phyloP scores from a whole-genome alignment of 805 yeast species.

The Candida nemodendra region DNA sequence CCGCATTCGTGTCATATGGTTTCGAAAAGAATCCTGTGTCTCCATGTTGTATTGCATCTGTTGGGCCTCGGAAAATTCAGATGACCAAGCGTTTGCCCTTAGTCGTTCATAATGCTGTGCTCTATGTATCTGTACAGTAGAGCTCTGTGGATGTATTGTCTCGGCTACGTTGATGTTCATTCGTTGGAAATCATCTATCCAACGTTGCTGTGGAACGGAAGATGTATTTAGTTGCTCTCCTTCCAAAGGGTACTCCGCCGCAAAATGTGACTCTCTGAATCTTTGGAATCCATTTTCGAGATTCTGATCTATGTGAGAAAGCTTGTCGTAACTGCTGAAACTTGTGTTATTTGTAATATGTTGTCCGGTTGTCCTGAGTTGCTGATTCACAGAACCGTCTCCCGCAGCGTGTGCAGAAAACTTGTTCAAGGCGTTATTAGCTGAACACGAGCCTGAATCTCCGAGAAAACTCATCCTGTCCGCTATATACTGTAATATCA shows the following conservation, averaged over 20 bases:
- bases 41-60: slow-evolving; percentile 9
- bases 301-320: slow-evolving; percentile 29
- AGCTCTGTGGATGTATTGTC: not conserved
- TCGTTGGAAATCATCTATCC: slow-evolving; percentile 24
- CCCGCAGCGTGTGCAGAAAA: slow-evolving; percentile 40
- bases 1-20: slow-evolving; percentile 2
- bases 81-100: slow-evolving; percentile 10
- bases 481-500: too few relatives aligned
- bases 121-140: not conserved
- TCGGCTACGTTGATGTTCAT: slow-evolving; percentile 11
- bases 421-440: slow-evolving; percentile 43
- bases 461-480: slow-evolving; percentile 14
- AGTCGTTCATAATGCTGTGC: not conserved
- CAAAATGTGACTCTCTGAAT: slow-evolving; percentile 1
- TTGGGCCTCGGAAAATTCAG: slow-evolving; percentile 12
- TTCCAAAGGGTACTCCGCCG: slow-evolving; percentile 1
- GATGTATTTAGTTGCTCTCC: slow-evolving; percentile 1
- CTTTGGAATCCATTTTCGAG: slow-evolving; percentile 41
- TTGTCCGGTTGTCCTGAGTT: slow-evolving; percentile 19
- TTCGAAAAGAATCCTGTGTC: slow-evolving; percentile 10
- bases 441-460: slow-evolving; percentile 41
- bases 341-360: not conserved
- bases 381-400: slow-evolving; percentile 41
- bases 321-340: slow-evolving; percentile 12
- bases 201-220: slow-evolving; percentile 10